These are phyloP conservation scores for Capsicum pubescens DNA, from an alignment of 257 asterid species.

Conservation along the genomic window DNA sequence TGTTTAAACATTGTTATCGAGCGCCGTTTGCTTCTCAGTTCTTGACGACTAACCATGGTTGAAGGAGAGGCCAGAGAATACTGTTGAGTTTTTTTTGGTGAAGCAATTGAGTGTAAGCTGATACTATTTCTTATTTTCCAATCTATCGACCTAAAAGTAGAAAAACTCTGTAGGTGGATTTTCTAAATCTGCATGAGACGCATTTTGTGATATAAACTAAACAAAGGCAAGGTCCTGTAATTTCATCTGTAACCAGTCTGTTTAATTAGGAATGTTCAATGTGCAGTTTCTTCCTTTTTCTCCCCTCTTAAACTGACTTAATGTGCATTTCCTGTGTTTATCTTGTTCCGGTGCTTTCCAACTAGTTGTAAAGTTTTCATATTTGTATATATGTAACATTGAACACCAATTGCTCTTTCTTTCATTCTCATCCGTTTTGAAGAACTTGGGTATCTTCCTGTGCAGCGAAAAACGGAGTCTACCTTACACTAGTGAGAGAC, in stretches of 20 bases:
- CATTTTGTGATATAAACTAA: neutral
- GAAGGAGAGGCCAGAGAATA: neutral
- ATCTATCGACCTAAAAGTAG: neutral
- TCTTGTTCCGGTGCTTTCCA: neutral
- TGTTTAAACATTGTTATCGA: neutral
- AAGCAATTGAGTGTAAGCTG: neutral
- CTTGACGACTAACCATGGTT: neutral
- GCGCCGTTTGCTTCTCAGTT: conserved; percentile 1
- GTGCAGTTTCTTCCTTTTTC: neutral
- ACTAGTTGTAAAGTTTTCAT: neutral
- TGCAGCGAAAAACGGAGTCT: conserved; percentile 88
- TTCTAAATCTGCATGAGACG: neutral
- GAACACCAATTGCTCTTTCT: neutral
- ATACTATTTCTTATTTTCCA: neutral
- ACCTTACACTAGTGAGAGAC: conserved; percentile 71
- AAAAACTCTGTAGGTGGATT: neutral
- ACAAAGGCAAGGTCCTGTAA: conserved; percentile 1
- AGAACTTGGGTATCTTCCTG: conserved; percentile 3
- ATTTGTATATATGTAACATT: conserved; percentile 5
- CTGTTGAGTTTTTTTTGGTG: neutral
- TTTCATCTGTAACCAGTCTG: neutral
- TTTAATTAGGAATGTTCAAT: neutral
- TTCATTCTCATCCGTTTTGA: neutral
- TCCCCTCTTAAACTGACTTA: neutral
- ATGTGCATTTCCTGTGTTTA: conserved; percentile 10